Evolutionary conservation across 2,329 filamentous ascomycete genomes (phyloP).

Genomic region (Fusarium mangiferae): DNA sequence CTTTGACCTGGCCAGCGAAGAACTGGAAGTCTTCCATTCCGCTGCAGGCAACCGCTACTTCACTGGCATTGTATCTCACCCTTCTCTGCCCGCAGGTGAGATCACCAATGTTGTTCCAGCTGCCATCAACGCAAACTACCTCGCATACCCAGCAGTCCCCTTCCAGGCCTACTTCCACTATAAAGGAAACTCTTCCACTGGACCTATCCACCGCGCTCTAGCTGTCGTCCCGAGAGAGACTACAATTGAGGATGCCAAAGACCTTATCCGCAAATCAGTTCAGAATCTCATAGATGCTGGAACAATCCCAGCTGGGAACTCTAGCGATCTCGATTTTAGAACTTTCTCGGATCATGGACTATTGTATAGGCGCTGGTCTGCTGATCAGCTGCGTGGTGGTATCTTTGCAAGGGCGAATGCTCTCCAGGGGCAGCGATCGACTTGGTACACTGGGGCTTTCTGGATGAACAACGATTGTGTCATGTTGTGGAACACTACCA

Average conservation of each 20-base stretch:
- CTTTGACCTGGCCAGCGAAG: neutral
- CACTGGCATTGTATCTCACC: neutral
- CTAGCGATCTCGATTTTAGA: neutral
- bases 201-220: neutral
- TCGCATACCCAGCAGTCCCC: neutral
- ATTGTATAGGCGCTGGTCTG: neutral
- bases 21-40: neutral
- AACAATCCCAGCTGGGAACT: neutral
- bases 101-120: neutral
- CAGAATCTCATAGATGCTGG: neutral
- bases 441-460: neutral
- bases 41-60: neutral
- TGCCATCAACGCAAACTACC: neutral
- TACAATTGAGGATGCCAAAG: neutral
- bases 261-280: fast-evolving
- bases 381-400: neutral
- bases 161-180: neutral
- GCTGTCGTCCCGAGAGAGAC: neutral
- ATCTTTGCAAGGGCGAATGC: neutral
- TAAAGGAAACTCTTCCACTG: neutral
- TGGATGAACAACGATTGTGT: neutral
- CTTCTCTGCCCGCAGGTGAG: neutral
- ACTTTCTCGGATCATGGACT: neutral
- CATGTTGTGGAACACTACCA: neutral
- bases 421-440: neutral